Evolutionary conservation across 1,284 basidiomycete species (phyloP), one percentile per base, ranked within the genome.

Genomic region (Cystobasidium pallidum): DNA sequence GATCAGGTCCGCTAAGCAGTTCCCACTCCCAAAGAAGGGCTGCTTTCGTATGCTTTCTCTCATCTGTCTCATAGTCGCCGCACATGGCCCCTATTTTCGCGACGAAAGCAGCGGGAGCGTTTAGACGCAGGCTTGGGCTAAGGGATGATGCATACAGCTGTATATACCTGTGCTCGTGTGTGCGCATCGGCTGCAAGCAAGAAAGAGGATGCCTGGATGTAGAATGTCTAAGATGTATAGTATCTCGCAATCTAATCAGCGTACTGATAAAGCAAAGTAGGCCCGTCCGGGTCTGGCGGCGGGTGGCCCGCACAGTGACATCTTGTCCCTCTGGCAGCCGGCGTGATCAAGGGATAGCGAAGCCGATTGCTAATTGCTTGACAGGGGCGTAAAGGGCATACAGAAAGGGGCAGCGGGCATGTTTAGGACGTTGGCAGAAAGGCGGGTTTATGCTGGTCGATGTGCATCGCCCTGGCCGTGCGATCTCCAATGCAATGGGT

Each of bases 241-340:
- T 17, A 11, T 45, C 7, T 45, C 8, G 8, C 43, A 45, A 45
- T 45, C 43, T 45, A 45, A 54, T 54, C 51, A 54, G 51, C 51
- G n/a, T n/a, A 28, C 19, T 13, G 10, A 26, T 28, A 19, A 2
- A 54, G 30, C 51, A 54, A 54, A 54, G 51, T 54, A 54, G 51
- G 51, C 51, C 26, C 51, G 51, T 28, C 51, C 51, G 51, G n/a
- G 24, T n/a, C n/a, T n/a, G n/a, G n/a, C n/a, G n/a, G n/a, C n/a
- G n/a, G n/a, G n/a, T n/a, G n/a, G n/a, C n/a, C n/a, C n/a, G n/a
- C n/a, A n/a, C n/a, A n/a, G n/a, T n/a, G n/a, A n/a, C n/a, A n/a
- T n/a, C n/a, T n/a, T n/a, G n/a, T n/a, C n/a, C n/a, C n/a, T n/a
- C n/a, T n/a, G n/a, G n/a, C n/a, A n/a, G n/a, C n/a, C n/a, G n/a